phyloP scores from a whole-genome alignment of 2,329 filamentous ascomycete genomes.

The Claviceps digitariae region DNA sequence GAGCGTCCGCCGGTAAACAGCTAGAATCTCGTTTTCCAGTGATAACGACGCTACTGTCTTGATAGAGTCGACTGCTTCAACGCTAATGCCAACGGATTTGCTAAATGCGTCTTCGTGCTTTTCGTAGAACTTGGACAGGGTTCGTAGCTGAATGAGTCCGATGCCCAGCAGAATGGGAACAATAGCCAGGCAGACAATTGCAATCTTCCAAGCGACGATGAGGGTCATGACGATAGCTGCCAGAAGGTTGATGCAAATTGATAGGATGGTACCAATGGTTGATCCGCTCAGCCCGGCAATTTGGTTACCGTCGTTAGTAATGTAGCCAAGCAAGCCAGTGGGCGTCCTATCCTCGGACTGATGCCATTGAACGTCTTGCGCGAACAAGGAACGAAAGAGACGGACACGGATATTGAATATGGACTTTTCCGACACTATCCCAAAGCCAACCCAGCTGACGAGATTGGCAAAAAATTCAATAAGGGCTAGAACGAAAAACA shows the following conservation, averaged over 20 bases:
- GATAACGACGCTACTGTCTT: conserved; percentile 47
- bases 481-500: conserved; percentile 41
- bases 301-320: conserved; percentile 55
- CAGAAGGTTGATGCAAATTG: conserved; percentile 54
- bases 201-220: conserved; percentile 64
- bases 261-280: conserved; percentile 55
- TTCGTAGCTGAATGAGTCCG: conserved; percentile 54
- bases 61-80: conserved; percentile 53
- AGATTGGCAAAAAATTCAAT: conserved; percentile 34
- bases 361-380: conserved; percentile 59
- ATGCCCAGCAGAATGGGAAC: conserved; percentile 56
- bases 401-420: conserved; percentile 50
- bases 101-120: conserved; percentile 52
- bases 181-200: conserved; percentile 54
- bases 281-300: conserved; percentile 57
- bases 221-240: conserved; percentile 56
- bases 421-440: conserved; percentile 43
- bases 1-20: conserved; percentile 38
- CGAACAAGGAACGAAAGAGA: conserved; percentile 50
- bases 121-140: conserved; percentile 47
- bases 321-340: conserved; percentile 47
- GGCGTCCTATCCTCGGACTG: conserved; percentile 50
- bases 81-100: conserved; percentile 48
- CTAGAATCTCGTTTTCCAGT: conserved; percentile 35
- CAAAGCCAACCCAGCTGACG: conserved; percentile 36